These are phyloP conservation scores for Neohortaea acidophila DNA, from an alignment of 495 filamentous ascomycete species.

Conservation along the genomic window DNA sequence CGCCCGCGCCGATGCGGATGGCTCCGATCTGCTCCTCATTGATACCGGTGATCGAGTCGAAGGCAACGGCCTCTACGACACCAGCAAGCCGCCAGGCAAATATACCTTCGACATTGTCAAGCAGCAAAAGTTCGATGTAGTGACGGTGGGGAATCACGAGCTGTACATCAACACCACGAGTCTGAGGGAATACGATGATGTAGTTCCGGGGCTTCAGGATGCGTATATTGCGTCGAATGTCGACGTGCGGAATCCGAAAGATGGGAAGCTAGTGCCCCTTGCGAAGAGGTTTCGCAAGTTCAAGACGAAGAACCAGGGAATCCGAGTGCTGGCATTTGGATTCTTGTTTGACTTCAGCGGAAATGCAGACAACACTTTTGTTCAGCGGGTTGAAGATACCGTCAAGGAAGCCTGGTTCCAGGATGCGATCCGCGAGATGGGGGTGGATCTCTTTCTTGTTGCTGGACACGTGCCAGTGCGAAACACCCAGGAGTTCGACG, in stretches of 20 bases:
- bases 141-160: conserved; percentile 91
- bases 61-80: conserved; percentile 93
- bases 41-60: conserved; percentile 92
- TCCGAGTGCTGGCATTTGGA: conserved; percentile 75
- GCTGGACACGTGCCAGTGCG: conserved; percentile 72
- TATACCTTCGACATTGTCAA: conserved; percentile 77
- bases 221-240: conserved; percentile 82
- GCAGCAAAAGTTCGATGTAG: conserved; percentile 65
- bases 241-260: conserved; percentile 63
- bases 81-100: conserved; percentile 68
- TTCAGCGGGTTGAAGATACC: conserved; percentile 61
- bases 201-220: conserved; percentile 61
- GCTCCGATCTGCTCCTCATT: conserved; percentile 70
- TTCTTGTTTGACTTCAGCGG: conserved; percentile 88
- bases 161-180: conserved; percentile 70
- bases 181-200: conserved; percentile 55
- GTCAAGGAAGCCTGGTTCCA: conserved; percentile 84
- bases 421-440: conserved; percentile 57
- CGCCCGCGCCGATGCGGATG: conserved; percentile 56
- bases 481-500: conserved; percentile 54
- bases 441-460: conserved; percentile 78
- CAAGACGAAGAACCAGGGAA: conserved; percentile 69
- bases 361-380: conserved; percentile 76
- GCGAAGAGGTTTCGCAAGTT: conserved; percentile 76
- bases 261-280: conserved; percentile 54